Conservation (phyloP, 1,284 basidiomycete species). For the Trametes versicolor region DNA sequence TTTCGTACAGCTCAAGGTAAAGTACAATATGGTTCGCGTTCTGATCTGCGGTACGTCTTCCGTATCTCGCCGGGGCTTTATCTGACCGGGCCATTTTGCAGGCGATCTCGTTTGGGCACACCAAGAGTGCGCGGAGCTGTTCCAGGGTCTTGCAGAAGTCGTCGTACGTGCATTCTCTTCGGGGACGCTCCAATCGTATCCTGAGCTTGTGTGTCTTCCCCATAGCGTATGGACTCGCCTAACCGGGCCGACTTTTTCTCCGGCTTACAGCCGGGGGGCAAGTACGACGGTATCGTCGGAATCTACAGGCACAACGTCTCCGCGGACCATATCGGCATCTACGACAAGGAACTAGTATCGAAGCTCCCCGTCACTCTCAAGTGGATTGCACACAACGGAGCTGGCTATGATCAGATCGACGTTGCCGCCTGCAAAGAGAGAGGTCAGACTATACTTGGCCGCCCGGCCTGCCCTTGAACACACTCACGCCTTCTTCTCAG, state of each 20-base stretch:
- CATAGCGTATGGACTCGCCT: conserved; percentile 64
- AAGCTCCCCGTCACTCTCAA: conserved; percentile 74
- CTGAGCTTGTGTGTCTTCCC: not conserved
- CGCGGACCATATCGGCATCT: conserved; percentile 74
- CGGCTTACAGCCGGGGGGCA: conserved; percentile 70
- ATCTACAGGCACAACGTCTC: conserved; percentile 84
- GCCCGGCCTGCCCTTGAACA: not conserved
- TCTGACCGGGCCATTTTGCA: conserved; percentile 38
- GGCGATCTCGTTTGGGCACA: conserved; percentile 85
- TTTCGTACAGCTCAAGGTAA: not conserved
- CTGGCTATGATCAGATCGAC: conserved; percentile 91
- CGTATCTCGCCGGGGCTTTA: too few relatives aligned
- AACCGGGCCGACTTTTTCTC: conserved; percentile 76
- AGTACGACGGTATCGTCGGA: conserved; percentile 79
- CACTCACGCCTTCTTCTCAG: conserved; percentile 47
- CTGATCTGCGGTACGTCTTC: conserved; percentile 34
- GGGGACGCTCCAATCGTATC: not conserved
- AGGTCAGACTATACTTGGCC: conserved; percentile 52
- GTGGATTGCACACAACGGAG: conserved; percentile 94
- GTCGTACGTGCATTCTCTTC: conserved; percentile 63
- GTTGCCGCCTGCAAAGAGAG: conserved; percentile 76
- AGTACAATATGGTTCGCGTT: conserved; percentile 29
- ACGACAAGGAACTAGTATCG: conserved; percentile 82
- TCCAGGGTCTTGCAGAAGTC: conserved; percentile 76
- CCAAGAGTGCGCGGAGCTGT: conserved; percentile 73